Conservation (phyloP, 495 filamentous ascomycete species). For the Copromyces sp. region DNA sequence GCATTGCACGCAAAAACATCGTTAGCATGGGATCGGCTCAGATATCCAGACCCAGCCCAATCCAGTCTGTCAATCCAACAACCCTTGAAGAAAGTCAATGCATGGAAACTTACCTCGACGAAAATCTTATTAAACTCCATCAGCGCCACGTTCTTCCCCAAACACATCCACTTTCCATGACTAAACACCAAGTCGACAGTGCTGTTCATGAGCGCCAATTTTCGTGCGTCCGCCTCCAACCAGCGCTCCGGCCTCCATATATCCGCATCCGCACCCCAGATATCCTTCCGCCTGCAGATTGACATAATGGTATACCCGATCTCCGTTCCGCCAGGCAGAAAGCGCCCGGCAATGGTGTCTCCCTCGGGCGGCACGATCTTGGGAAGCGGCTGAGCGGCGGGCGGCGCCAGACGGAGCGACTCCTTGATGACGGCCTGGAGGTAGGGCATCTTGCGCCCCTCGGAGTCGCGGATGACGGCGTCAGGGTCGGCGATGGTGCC, state of each 20-base stretch:
- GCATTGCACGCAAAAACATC: neutral
- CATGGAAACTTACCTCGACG: conserved; percentile 31
- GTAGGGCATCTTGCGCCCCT: conserved; percentile 33
- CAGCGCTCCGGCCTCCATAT: conserved; percentile 43
- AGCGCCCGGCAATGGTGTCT: conserved; percentile 36
- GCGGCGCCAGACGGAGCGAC: conserved; percentile 33
- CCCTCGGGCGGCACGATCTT: conserved; percentile 39
- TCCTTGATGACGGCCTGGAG: conserved; percentile 37
- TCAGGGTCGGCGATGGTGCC: conserved; percentile 17
- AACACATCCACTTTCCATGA: conserved; percentile 26
- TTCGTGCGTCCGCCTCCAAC: conserved; percentile 30
- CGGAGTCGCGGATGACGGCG: conserved; percentile 20
- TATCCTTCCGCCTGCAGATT: conserved; percentile 15
- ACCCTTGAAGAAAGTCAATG: too few species aligned
- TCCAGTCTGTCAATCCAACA: too few species aligned
- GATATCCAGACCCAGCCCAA: too few species aligned
- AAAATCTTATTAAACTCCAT: conserved; percentile 42
- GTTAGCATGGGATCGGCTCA: too few species aligned
- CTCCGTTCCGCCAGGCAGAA: conserved; percentile 37
- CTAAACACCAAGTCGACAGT: conserved; percentile 24
- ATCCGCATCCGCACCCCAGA: conserved; percentile 37
- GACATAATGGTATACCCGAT: conserved; percentile 29
- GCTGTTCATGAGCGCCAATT: conserved; percentile 24
- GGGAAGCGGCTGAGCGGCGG: conserved; percentile 32
- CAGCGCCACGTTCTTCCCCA: conserved; percentile 24